Evolutionary conservation across 2,329 filamentous ascomycete genomes (phyloP).

Genomic region (Penicillium sp.): DNA sequence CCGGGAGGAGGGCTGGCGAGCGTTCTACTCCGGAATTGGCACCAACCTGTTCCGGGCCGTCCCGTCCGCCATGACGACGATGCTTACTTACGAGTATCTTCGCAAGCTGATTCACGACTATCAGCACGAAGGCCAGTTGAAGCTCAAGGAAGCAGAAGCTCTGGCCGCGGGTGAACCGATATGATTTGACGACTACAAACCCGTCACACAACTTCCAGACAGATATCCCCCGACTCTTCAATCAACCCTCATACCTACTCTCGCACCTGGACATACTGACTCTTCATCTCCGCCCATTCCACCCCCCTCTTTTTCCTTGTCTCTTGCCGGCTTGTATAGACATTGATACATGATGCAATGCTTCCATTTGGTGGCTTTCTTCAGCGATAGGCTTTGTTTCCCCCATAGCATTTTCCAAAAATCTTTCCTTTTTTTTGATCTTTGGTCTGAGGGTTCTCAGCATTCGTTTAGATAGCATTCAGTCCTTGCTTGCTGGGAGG

Average conservation of each 20-base stretch:
- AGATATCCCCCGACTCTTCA: conserved; percentile 2
- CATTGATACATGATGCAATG: conserved; percentile 11
- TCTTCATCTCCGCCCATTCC: conserved; percentile 1
- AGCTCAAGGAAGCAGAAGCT: conserved; percentile 31
- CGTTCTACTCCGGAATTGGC: conserved; percentile 96
- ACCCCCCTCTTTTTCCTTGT: neutral
- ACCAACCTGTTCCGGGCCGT: conserved; percentile 97
- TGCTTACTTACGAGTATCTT: conserved; percentile 91
- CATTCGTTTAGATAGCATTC: conserved; percentile 23
- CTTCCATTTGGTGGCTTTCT: conserved; percentile 19
- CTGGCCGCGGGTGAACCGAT: conserved; percentile 16
- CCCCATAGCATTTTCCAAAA: conserved; percentile 22
- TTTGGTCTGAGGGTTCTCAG: conserved; percentile 17
- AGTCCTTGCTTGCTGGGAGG: conserved; percentile 11
- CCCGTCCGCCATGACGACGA: conserved; percentile 93
- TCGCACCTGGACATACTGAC: conserved; percentile 5
- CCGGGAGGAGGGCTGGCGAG: conserved; percentile 88
- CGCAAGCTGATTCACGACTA: conserved; percentile 57
- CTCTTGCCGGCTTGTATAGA: conserved; percentile 26
- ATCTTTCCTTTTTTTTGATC: neutral
- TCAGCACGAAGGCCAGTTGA: conserved; percentile 55
- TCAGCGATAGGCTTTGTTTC: conserved; percentile 20
- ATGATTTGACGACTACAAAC: conserved; percentile 28
- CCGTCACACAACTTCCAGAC: conserved; percentile 9
- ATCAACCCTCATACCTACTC: neutral